phyloP scores from a whole-genome alignment of 257 asterid species.

The Misopates orontium region DNA sequence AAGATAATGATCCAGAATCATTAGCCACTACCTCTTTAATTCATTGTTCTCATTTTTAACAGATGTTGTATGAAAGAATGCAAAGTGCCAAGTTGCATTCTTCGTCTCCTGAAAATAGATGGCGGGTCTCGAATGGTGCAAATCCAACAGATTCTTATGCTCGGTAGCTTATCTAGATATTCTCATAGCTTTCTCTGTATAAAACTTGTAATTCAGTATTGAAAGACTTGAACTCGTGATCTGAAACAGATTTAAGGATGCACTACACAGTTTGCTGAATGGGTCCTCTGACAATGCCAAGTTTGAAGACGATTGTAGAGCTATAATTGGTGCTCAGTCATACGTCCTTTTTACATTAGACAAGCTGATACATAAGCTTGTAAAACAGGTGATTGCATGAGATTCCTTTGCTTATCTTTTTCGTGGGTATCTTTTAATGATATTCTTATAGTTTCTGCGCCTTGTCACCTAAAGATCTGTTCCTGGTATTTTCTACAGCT shows the following conservation, averaged over 20 bases:
- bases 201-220: conserved; percentile 23
- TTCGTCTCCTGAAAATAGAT: conserved; percentile 66
- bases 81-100: conserved; percentile 74
- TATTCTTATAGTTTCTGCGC: conserved; percentile 9
- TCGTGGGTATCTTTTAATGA: background rate
- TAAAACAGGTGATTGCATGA: conserved; percentile 65
- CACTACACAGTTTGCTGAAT: conserved; percentile 71
- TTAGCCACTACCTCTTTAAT: conserved; percentile 24
- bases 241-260: conserved; percentile 71
- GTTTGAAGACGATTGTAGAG: conserved; percentile 96
- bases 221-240: conserved; percentile 30
- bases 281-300: conserved; percentile 84
- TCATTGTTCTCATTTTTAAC: conserved; percentile 27
- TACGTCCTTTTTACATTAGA: conserved; percentile 83
- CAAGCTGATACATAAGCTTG: conserved; percentile 87
- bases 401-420: conserved; percentile 4
- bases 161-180: conserved; percentile 48
- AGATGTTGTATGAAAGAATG: conserved; percentile 88
- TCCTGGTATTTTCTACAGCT: conserved; percentile 47
- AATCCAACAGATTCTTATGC: conserved; percentile 64
- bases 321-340: conserved; percentile 88
- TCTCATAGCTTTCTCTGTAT: conserved; percentile 8
- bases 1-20: conserved; percentile 12
- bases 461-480: conserved; percentile 29
- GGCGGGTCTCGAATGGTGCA: conserved; percentile 58